Percentiles rank a stretch among this genome's conserved stretches.
These are phyloP conservation scores for Artemisia annua DNA, from an alignment of 129 eudicot species.

Conservation along the genomic window DNA sequence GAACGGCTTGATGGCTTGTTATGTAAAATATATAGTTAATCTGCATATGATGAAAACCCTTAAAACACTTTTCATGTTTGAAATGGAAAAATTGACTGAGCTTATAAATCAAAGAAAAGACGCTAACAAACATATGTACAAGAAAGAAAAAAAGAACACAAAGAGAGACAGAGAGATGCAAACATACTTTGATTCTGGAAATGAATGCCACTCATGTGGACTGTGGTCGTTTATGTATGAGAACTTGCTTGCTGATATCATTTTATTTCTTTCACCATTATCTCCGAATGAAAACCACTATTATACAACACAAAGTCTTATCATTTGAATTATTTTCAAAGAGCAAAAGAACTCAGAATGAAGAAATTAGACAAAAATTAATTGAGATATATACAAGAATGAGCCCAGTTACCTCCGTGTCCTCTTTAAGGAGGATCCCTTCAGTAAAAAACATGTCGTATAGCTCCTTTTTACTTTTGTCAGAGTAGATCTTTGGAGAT, in stretches of 20 bases:
- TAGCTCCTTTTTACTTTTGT: background rate
- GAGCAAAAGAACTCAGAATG: background rate
- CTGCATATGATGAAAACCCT: too few species aligned
- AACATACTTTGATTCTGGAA: too few species aligned
- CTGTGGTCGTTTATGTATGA: background rate
- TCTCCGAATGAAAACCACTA: background rate
- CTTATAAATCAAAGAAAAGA: too few species aligned
- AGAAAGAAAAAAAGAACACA: too few species aligned
- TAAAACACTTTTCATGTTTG: too few species aligned
- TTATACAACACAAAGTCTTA: background rate
- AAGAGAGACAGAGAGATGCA: too few species aligned
- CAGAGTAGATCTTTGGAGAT: background rate
- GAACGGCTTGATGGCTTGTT: too few species aligned
- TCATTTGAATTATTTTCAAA: too few species aligned
- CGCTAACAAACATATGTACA: too few species aligned
- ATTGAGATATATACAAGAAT: background rate
- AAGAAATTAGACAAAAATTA: background rate
- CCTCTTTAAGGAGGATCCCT: slow-evolving; percentile 19
- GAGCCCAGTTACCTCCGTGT: background rate
- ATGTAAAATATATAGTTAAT: too few species aligned
- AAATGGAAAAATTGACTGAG: too few species aligned
- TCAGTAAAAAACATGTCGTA: background rate
- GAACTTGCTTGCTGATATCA: background rate
- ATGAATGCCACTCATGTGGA: too few species aligned
- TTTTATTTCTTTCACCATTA: background rate